A percentile compares a stretch with the other conserved stretches of the same genome.
Evolutionary conservation across 768 basidiomycete genomes (phyloP).

Genomic region (Amanita rimosa): DNA sequence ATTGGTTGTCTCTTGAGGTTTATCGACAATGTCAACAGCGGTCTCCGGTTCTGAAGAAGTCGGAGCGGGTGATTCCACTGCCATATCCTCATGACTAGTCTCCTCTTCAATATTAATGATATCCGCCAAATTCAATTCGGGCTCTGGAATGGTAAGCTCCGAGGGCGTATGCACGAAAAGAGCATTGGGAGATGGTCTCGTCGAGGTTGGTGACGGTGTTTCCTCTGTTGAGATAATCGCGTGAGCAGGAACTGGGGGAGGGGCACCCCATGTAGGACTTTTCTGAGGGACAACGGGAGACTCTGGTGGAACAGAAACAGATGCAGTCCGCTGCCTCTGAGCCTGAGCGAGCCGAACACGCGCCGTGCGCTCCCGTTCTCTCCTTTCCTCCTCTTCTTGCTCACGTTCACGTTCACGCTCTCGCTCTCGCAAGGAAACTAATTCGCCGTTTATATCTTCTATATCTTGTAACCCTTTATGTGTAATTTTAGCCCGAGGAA

Average conservation of each 20-base stretch:
- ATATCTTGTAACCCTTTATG: slow-evolving; percentile 91
- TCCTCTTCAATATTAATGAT: slow-evolving; percentile 74
- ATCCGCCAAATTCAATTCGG: slow-evolving; percentile 63
- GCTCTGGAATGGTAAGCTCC: slow-evolving; percentile 33
- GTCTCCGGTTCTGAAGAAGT: slow-evolving; percentile 6
- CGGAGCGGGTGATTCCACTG: slow-evolving; percentile 12
- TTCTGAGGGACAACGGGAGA: slow-evolving; percentile 43
- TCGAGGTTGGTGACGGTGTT: background rate
- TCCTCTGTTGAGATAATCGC: slow-evolving; percentile 17
- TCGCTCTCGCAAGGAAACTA: slow-evolving; percentile 27
- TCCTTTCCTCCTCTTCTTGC: slow-evolving; percentile 57
- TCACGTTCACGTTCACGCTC: slow-evolving; percentile 53
- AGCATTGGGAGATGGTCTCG: slow-evolving; percentile 11
- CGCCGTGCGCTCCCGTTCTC: slow-evolving; percentile 59
- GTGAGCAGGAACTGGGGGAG: slow-evolving; percentile 44
- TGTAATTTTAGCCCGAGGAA: slow-evolving; percentile 73
- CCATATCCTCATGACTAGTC: slow-evolving; percentile 21
- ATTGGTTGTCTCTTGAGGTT: slow-evolving; percentile 8
- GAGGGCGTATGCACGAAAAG: slow-evolving; percentile 23
- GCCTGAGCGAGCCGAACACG: slow-evolving; percentile 38
- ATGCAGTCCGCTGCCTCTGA: slow-evolving; percentile 35
- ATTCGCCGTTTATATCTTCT: slow-evolving; percentile 56
- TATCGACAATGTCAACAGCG: slow-evolving; percentile 6
- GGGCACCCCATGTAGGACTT: slow-evolving; percentile 48
- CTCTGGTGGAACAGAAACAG: slow-evolving; percentile 63